Base-by-base conservation (phyloP, 768 basidiomycete genomes). In the Auricularia auricula-judae region DNA sequence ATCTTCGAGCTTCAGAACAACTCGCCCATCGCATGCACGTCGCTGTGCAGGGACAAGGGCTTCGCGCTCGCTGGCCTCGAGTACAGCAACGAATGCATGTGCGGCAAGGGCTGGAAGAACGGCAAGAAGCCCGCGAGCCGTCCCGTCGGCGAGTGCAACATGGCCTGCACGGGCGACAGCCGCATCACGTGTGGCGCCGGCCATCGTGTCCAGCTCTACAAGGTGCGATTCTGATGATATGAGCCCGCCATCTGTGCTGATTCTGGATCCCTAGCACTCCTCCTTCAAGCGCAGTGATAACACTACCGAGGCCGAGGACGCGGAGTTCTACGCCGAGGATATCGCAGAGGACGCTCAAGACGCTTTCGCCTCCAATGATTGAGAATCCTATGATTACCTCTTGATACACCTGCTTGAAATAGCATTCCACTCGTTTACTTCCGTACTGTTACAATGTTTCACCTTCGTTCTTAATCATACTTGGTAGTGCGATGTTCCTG, bases 1-100 rank as follows among this genome's bases (percentile, higher is more conserved):
- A 29, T 54, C 18, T 54, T 54, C 53, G 53, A 54, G 53, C 53
- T 54, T 7, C 18, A 54, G 53, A 54, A 54, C 53, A 54, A 54
- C 53, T n/a, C n/a, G n/a, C 53, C 53, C n/a, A n/a, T 54, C 29
- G 53, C 53, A 18, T 54, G 53, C 53, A 54, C 53, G n/a, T n/a
- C 18, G 53, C 53, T 54, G 53, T 54, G 53, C 53, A 7, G 53
- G 11, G n/a, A 54, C n/a, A 54, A 54, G 53, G 53, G 53, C 53
- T 54, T 12, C 4, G 53, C 18, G 18, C 53, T 54, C 53, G 53
- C 53, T 18, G 53, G 53, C 29, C 11, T 54, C 53, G 53, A 54
- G 53, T 54, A 54, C 53, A n/a, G n/a, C n/a, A 54, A 54, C 53
- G 53, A 54, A 18, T 54, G 53, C 53, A 54, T 54, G 53, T 54